Evolutionary conservation across 306 rosid species (phyloP), one percentile per base, ranked within the genome.

Genomic region (Vigna trinervia): DNA sequence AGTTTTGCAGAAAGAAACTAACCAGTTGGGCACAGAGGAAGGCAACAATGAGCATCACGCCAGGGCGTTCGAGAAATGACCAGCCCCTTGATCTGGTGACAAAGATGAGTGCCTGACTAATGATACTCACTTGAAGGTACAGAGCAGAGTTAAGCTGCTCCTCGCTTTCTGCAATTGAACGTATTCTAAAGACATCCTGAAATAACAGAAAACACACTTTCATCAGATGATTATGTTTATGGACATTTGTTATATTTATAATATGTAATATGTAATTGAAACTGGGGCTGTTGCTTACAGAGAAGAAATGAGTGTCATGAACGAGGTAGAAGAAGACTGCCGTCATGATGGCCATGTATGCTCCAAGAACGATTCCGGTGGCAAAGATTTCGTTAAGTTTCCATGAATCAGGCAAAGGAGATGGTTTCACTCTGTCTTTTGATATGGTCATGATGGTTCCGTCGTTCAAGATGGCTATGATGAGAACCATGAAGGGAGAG

Each of bases 361-460:
- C 52, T 61, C 97, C 97, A 26, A 90, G 97, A 79, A 93, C 88
- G 50, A 93, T 8, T 6, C 97, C 97, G 0, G 97, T 90, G 72
- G 92, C 92, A 15, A 93, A 93, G 69, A 93, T 93, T 81, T 93
- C 97, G 7, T 89, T 86, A 59, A 93, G 96, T 85, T 90, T 93
- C 97, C 97, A 93, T 66, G 97, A 86, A 80, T 93, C 97, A 8
- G 97, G 97, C 23, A 84, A 10, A 58, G 97, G 97, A 50, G 96
- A 93, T 45, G 97, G 97, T 85, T 85, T 93, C 58, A 93, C 97
- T 46, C 91, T 87, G 19, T 93, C 97, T 91, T 90, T 90, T 12
- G 97, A 93, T 71, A 93, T 93, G 82, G 97, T 93, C 97, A 93
- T 93, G 84, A 93, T 90, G 79, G 97, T 92, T 19, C 96, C 97